These are phyloP conservation scores for Ramalina intermedia DNA, from an alignment of 495 filamentous ascomycete genomes.

Conservation along the genomic window DNA sequence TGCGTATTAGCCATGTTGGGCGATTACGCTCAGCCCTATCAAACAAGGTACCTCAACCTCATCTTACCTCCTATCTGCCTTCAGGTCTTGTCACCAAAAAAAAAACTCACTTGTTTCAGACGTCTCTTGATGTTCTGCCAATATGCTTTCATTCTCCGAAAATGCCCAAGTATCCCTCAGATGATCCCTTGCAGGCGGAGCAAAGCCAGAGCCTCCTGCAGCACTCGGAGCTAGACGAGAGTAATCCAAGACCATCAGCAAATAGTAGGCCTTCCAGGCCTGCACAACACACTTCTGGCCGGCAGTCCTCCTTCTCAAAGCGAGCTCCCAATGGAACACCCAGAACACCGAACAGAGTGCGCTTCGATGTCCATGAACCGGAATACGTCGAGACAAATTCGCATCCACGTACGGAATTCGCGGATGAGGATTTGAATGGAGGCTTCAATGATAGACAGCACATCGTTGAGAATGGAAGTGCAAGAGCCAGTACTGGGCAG, in stretches of 20 bases:
- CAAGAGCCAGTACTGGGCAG: conserved; percentile 26
- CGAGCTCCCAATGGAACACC: conserved; percentile 30
- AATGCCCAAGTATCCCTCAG: conserved; percentile 5
- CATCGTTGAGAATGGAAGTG: conserved; percentile 18
- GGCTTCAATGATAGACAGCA: conserved; percentile 49
- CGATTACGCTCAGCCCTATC: too few relatives aligned
- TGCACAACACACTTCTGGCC: conserved; percentile 8
- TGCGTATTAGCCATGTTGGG: too few relatives aligned
- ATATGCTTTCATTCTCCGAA: not conserved
- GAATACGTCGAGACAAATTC: conserved; percentile 14
- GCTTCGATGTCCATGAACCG: conserved; percentile 59
- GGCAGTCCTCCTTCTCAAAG: conserved; percentile 32
- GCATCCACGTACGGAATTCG: too few relatives aligned
- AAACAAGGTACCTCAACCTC: too few relatives aligned
- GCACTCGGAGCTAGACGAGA: not conserved
- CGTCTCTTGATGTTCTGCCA: not conserved
- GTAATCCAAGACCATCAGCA: not conserved
- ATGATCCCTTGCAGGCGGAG: conserved; percentile 1
- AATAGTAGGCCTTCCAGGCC: conserved; percentile 2
- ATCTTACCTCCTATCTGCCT: too few relatives aligned
- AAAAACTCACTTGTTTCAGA: too few relatives aligned
- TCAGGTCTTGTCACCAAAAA: too few relatives aligned
- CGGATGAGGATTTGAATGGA: conserved; percentile 21
- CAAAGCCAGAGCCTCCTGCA: conserved; percentile 1
- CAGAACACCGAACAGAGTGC: conserved; percentile 71